Percentiles rank a stretch among this genome's conserved stretches.
These are phyloP conservation scores for Jacaranda mimosifolia DNA, from an alignment of 257 asterid genomes.

Conservation along the genomic window DNA sequence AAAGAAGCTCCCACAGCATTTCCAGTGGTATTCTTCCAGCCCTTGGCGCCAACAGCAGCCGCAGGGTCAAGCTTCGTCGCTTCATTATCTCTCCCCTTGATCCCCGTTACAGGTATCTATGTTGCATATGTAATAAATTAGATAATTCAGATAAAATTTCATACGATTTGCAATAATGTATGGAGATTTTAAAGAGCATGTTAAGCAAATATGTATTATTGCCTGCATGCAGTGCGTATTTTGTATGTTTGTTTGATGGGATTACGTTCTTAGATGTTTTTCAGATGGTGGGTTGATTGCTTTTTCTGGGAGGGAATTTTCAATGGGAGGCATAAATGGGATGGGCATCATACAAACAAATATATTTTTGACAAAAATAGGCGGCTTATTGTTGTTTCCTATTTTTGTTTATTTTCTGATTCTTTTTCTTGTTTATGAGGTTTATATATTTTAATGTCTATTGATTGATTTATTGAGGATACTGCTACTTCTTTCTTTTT, in stretches of 20 bases:
- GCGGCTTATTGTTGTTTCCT: not conserved
- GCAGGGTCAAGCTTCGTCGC: slow-evolving; percentile 52
- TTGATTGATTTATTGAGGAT: not conserved
- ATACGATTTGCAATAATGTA: no score
- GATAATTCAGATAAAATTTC: no score
- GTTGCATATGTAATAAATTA: no score
- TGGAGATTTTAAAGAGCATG: no score
- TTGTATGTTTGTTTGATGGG: no score
- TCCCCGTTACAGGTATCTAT: slow-evolving; percentile 62
- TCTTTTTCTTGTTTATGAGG: not conserved
- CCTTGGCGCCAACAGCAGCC: slow-evolving; percentile 64
- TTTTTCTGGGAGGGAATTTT: no score
- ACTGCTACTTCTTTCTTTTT: not conserved
- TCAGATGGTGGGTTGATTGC: not conserved
- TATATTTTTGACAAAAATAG: not conserved
- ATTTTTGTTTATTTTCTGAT: not conserved
- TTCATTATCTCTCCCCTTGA: slow-evolving; percentile 61
- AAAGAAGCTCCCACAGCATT: slow-evolving; percentile 57
- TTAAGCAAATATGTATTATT: no score
- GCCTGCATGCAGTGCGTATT: not conserved
- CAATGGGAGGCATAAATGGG: not conserved
- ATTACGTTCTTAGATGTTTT: not conserved
- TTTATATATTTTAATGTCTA: not conserved
- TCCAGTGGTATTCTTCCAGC: slow-evolving; percentile 70
- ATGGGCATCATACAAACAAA: not conserved